Base-by-base conservation (phyloP, 148 eudicot genomes). In the Persicaria maculosa region DNA sequence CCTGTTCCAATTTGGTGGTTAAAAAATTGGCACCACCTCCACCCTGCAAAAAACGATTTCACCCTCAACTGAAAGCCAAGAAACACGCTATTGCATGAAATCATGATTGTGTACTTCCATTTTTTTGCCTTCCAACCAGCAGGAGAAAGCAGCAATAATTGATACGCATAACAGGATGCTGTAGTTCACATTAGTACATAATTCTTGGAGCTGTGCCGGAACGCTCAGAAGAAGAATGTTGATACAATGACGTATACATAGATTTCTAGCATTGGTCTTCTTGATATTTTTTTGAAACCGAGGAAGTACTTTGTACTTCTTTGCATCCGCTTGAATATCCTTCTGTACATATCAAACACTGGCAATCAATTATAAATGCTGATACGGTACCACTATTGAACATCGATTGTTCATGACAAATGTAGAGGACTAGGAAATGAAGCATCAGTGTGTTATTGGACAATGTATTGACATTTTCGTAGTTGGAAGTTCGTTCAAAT, bases 91-190 rank as follows among this genome's bases (percentile, higher is more conserved):
- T 14, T 4, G 5, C n/a, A 53, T 53, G 10, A 9, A n/a, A 59
- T 59, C 40, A 52, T 47, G n/a, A 20, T 68, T 50, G 4, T 43
- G 31, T 45, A 36, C 43, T 68, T 53, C 20, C 43, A 50, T 43
- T 74, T 61, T 53, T 17, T 44, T 46, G 47, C 4, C 43, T 74
- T 73, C 10, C 12, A 52, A 73, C 58, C 73, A 73, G 86, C 90
- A 92, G 97, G 97, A 92, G 85, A 85, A 76, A 83, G 82, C 65
- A 54, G 64, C 89, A 40, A 68, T 85, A 74, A 83, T 80, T 47
- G 92, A 89, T 78, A 81, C 72, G 59, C 84, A 72, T 65, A 84
- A 83, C 77, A 85, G 94, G 81, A 61, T 67, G 75, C 80, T 82
- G 72, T 77, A 71, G 68, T 64, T 31, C 45, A 64, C 46, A 0